phyloP scores from a whole-genome alignment of 2,329 filamentous ascomycete species.

The Magnaporthales sp. region DNA sequence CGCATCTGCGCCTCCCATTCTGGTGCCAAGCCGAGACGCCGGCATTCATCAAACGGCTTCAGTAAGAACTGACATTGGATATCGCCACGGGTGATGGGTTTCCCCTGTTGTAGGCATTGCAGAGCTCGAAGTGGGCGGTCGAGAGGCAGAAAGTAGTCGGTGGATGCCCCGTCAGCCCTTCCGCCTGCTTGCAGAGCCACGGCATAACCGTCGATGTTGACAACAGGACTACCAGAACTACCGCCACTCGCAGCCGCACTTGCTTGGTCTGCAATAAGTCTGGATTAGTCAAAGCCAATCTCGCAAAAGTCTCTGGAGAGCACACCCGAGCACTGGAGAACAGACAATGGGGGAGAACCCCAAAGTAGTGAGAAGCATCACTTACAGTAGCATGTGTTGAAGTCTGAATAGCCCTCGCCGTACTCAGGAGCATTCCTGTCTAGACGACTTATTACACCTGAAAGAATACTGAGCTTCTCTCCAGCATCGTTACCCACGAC shows the following conservation, averaged over 20 bases:
- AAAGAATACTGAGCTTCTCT: constrained; percentile 95
- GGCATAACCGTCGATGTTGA: constrained; percentile 87
- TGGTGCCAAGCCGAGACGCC: constrained; percentile 73
- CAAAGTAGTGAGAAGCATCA: background rate
- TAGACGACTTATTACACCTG: constrained; percentile 90
- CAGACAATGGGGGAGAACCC: background rate
- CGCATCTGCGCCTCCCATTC: constrained; percentile 83
- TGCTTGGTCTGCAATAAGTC: constrained; percentile 56
- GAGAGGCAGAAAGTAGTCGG: constrained; percentile 92
- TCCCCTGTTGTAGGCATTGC: constrained; percentile 70
- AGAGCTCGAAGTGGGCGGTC: constrained; percentile 84
- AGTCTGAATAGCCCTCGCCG: constrained; percentile 95
- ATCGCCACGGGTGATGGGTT: constrained; percentile 79
- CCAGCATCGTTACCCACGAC: constrained; percentile 98
- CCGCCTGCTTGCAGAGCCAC: constrained; percentile 92
- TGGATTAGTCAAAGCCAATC: background rate
- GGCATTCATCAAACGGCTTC: constrained; percentile 96
- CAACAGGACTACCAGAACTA: constrained; percentile 95
- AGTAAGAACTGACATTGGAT: constrained; percentile 96
- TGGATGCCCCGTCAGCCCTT: constrained; percentile 87
- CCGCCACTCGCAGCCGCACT: constrained; percentile 94
- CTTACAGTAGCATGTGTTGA: constrained; percentile 77
- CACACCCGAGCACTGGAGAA: background rate
- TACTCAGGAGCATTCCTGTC: constrained; percentile 97
- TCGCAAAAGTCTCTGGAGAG: background rate